Evolutionary conservation across 1,284 basidiomycete genomes (phyloP), one percentile per base, ranked within the genome.

Genomic region (Trametes hirsuta): DNA sequence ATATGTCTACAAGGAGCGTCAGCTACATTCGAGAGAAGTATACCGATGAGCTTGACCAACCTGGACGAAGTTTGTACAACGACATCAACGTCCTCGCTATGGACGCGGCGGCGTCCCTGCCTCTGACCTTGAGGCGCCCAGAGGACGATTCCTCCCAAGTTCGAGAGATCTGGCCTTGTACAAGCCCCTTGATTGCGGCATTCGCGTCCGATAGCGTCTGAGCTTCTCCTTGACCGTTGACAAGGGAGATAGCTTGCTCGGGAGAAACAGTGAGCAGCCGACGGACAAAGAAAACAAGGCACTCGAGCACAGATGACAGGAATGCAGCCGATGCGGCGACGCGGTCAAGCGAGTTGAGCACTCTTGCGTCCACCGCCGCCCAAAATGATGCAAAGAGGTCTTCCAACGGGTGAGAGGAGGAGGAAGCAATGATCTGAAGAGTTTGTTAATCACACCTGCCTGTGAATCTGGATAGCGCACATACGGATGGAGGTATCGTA

Each of bases 351-450:
- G 80, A 79, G 64, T 76, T 83, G 8, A 93, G 75, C 0, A 86
- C 85, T 18, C 85, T 84, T 12, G 84, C 84, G 50, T 89, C 85
- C 0, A 92, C 73, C 0, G 91, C 90, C 9, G 85, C 84, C 90
- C 93, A 94, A 67, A 96, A 87, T 0, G 90, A 84, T 1, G 77
- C 74, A 69, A 93, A 88, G 36, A 96, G 74, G n/a, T 81, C 78
- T 0, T 71, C 68, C 0, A 84, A 48, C 1, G 74, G 73, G 21
- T 55, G 61, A 21, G 39, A 53, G 44, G 65, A 69, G 35, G 54
- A 64, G 15, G 58, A 62, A 14, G 63, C 66, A 11, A 65, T 55
- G 45, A 64, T 59, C 64, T 66, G 46, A 11, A 22, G 15, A 8
- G 1, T 11, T 6, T 9, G 24, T 61, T 2, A 52, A 21, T 47